Conservation (phyloP, 306 rosid genomes). For the Lotus japonicus region DNA sequence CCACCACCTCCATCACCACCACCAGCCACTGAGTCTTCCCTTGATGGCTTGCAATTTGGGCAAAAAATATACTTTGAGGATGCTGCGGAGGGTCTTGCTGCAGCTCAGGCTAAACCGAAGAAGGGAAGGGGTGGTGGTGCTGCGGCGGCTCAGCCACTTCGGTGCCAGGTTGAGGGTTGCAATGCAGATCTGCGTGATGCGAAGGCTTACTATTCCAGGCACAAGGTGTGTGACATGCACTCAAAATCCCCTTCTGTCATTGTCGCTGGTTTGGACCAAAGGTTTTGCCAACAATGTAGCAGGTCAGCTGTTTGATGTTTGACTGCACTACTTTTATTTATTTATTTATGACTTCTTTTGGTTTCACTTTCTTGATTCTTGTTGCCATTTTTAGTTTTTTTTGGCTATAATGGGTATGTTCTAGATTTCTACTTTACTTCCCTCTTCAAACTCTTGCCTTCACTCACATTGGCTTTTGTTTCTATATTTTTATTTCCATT, state of each 20-base stretch:
- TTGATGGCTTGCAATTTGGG: slow-evolving; percentile 70
- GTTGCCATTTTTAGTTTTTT: not conserved
- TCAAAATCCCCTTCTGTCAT: slow-evolving; percentile 68
- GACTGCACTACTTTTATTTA: not conserved
- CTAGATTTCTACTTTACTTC: not conserved
- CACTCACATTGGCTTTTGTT: no score
- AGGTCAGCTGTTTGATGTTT: slow-evolving; percentile 27
- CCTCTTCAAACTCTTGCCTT: no score
- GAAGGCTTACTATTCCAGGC: slow-evolving; percentile 79
- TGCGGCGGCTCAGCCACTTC: slow-evolving; percentile 39
- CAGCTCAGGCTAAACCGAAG: slow-evolving; percentile 26
- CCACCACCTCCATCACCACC: slow-evolving; percentile 19
- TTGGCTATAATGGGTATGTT: not conserved
- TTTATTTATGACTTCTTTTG: not conserved
- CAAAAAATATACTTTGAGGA: slow-evolving; percentile 67
- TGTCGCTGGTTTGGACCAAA: slow-evolving; percentile 64
- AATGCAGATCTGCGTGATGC: slow-evolving; percentile 72
- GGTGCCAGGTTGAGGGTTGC: slow-evolving; percentile 92
- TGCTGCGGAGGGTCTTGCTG: slow-evolving; percentile 22
- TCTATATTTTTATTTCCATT: no score
- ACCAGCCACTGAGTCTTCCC: slow-evolving; percentile 10
- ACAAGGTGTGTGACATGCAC: slow-evolving; percentile 74
- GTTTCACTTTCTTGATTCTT: not conserved
- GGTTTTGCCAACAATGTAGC: slow-evolving; percentile 98
- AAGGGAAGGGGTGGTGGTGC: slow-evolving; percentile 33